These are phyloP conservation scores for Coemansia sp. DNA, from an alignment of 192 early-diverging fungal species.

Conservation along the genomic window DNA sequence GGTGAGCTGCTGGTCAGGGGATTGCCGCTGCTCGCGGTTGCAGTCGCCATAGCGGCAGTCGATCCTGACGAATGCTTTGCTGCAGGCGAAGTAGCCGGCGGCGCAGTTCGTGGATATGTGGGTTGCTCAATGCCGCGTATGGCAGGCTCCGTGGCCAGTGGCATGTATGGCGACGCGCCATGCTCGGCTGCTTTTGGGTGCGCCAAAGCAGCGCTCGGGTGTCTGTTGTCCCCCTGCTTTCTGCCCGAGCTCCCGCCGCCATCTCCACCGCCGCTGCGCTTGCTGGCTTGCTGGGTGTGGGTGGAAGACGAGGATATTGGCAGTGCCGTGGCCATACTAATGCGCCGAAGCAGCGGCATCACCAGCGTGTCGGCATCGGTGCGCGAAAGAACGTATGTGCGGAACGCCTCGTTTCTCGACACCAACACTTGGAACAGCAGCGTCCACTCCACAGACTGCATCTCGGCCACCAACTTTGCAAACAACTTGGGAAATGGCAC, in stretches of 20 bases:
- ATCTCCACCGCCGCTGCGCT: not conserved
- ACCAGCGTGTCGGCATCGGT: slow-evolving; percentile 44
- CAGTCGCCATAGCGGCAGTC: not conserved
- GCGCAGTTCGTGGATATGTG: not conserved
- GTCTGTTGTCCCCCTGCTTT: not conserved
- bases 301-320: slow-evolving; percentile 18
- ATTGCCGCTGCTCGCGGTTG: not conserved
- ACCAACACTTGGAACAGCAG: slow-evolving; percentile 29
- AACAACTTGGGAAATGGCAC: slow-evolving; percentile 43
- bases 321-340: slow-evolving; percentile 32
- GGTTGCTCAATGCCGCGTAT: not conserved
- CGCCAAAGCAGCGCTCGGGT: not conserved
- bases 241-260: not conserved
- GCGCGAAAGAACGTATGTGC: slow-evolving; percentile 39
- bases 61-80: not conserved
- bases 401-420: slow-evolving; percentile 33
- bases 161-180: not conserved
- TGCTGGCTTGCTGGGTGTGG: not conserved
- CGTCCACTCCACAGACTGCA: slow-evolving; percentile 27
- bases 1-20: not conserved
- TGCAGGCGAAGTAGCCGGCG: not conserved
- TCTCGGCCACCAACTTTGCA: slow-evolving; percentile 17
- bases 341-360: slow-evolving; percentile 28
- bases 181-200: not conserved
- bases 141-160: not conserved